phyloP scores from a whole-genome alignment of 768 basidiomycete species.

The Suillus tomentosus region DNA sequence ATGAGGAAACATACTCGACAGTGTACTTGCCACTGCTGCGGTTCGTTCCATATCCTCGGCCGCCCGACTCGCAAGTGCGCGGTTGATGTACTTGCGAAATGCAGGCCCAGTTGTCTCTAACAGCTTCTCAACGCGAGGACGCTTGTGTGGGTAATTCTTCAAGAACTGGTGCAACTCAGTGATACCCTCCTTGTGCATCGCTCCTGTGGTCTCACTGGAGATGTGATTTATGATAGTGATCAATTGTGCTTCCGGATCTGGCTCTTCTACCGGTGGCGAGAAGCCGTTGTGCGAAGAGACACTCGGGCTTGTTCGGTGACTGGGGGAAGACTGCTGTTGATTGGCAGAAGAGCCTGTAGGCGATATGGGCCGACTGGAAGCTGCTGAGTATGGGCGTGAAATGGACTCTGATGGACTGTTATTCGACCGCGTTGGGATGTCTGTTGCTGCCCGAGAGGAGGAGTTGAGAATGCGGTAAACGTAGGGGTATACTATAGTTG shows the following conservation, averaged over 20 bases:
- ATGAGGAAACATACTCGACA: constrained; percentile 56
- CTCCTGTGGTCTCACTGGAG: constrained; percentile 85
- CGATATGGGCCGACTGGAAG: constrained; percentile 70
- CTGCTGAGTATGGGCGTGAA: constrained; percentile 54
- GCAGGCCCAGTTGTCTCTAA: constrained; percentile 86
- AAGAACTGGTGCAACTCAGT: constrained; percentile 93
- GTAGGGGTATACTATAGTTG: constrained; percentile 95
- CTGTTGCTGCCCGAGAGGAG: constrained; percentile 45
- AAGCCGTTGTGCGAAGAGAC: constrained; percentile 59
- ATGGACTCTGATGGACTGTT: constrained; percentile 37
- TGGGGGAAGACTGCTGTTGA: constrained; percentile 56
- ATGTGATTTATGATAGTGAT: constrained; percentile 84
- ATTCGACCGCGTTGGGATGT: constrained; percentile 25
- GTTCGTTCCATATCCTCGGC: constrained; percentile 82
- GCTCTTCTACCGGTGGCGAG: constrained; percentile 67
- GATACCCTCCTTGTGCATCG: constrained; percentile 91
- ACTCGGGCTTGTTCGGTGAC: constrained; percentile 69
- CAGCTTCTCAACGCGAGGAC: constrained; percentile 80
- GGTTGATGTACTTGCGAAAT: constrained; percentile 89
- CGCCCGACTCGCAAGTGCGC: constrained; percentile 85
- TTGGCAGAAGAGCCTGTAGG: constrained; percentile 65
- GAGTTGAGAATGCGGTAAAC: constrained; percentile 91
- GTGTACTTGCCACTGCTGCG: constrained; percentile 78
- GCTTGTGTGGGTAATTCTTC: constrained; percentile 87
- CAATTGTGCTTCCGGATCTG: constrained; percentile 84